Base-by-base conservation (phyloP, 139 green algal species). In the Edaphochlamys debaryana region DNA sequence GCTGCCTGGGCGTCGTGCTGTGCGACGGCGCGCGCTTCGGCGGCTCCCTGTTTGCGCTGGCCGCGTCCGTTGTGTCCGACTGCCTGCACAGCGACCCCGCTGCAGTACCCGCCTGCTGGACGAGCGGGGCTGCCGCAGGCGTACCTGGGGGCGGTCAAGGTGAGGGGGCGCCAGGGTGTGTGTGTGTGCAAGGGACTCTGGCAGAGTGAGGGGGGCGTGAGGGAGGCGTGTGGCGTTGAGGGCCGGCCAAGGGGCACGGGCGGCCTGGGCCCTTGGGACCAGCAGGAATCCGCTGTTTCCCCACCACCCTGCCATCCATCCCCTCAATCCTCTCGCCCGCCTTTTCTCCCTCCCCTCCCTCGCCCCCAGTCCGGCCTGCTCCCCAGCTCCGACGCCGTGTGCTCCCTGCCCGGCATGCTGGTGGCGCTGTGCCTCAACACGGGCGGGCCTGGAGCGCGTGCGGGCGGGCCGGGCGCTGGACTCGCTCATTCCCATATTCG, bases 51-150 rank as follows among this genome's bases (percentile, higher is more conserved):
- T 99, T 98, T 86, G 89, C 95, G 6, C 93, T 99, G 60, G 95
- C 95, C 5, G 92, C 95, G 29, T 92, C 88, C 11, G 90, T 99
- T n/a, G 90, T 98, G 66, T 93, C 91, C 0, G 96, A 98, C 83
- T 87, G 97, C 19, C 93, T 99, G 40, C 94, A 99, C 88, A 92
- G 98, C 54, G 97, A 99, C 85, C 97, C n/a, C 97, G 19, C 94
- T 96, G 75, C 91, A 90, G 74, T 99, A 94, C 88, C 77, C 87
- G 19, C 69, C 79, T 9, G 86, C 98, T 52, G 91, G 98, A 20
- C 90, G 90, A 41, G 92, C 90, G 13, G 95, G 95, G 0, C 85
- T 98, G 75, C 94, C 96, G 6, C 82, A 95, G 67, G 90, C 95
- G 0, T 98, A 97, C 85, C 68, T 99, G 62, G 83, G 86, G 19